These are phyloP conservation scores for Cavenderia fasciculata DNA, from an alignment of 78 protist species.

Conservation along the genomic window DNA sequence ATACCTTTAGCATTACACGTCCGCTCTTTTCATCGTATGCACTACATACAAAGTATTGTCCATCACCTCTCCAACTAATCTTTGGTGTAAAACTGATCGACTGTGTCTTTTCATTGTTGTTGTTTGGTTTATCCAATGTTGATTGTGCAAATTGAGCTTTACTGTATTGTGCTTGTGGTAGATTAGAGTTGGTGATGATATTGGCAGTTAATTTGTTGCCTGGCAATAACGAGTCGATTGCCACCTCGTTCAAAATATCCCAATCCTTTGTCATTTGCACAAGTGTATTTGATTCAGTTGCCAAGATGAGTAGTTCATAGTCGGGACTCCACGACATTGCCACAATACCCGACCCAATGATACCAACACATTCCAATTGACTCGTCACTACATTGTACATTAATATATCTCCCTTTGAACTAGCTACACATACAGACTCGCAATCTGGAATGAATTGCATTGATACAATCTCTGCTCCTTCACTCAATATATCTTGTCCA, in stretches of 20 bases:
- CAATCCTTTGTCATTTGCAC: slow-evolving; percentile 83
- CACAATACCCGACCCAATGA: slow-evolving; percentile 72
- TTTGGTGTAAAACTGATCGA: not conserved
- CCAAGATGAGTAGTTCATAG: slow-evolving; percentile 60
- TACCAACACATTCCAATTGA: slow-evolving; percentile 83
- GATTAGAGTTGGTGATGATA: slow-evolving; percentile 6
- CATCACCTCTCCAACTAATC: slow-evolving; percentile 81
- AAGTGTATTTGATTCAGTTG: slow-evolving; percentile 60
- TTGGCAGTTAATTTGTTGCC: slow-evolving; percentile 10
- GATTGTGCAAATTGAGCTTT: not conserved
- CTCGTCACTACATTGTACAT: slow-evolving; percentile 25
- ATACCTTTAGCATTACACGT: slow-evolving; percentile 18
- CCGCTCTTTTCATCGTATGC: slow-evolving; percentile 3
- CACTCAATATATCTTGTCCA: slow-evolving; percentile 50
- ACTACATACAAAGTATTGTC: slow-evolving; percentile 66
- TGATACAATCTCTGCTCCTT: slow-evolving; percentile 21
- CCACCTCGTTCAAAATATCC: slow-evolving; percentile 77
- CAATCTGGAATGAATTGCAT: slow-evolving; percentile 80
- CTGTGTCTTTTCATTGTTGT: not conserved
- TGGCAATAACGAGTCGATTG: slow-evolving; percentile 45
- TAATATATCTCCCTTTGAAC: slow-evolving; percentile 72
- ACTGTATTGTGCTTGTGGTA: slow-evolving; percentile 9
- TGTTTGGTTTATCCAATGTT: too few species aligned
- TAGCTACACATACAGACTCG: slow-evolving; percentile 77
- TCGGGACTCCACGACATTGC: slow-evolving; percentile 83